Percentiles rank a stretch among this genome's conserved stretches.
Conservation (phyloP, 1,139 yeast genomes). For the Protomyces inouyei region DNA sequence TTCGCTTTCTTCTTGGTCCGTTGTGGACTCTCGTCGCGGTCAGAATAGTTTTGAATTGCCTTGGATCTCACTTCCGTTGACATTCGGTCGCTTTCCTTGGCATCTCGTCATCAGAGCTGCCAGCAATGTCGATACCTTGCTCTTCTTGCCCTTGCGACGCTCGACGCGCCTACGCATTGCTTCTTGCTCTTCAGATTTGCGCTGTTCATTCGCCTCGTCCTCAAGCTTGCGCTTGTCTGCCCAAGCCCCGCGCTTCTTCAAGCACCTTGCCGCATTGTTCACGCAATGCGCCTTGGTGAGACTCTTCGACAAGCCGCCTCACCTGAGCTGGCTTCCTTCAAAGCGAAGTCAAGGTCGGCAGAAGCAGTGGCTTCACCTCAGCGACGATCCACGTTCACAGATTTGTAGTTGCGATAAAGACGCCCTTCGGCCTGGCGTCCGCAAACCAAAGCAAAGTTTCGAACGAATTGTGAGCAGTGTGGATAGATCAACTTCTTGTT, state of each 20-base stretch:
- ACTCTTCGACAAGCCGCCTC: not conserved
- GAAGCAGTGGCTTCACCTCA: too few relatives aligned
- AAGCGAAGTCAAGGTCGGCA: too few relatives aligned
- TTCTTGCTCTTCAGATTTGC: conserved; percentile 12
- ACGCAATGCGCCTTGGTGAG: conserved; percentile 4
- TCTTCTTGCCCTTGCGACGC: not conserved
- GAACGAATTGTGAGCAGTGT: too few relatives aligned
- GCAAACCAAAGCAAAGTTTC: too few relatives aligned
- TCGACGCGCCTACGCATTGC: not conserved
- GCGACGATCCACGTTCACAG: too few relatives aligned
- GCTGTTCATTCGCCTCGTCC: conserved; percentile 23
- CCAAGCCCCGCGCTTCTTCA: conserved; percentile 20
- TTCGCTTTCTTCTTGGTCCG: not conserved
- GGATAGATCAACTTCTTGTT: too few relatives aligned
- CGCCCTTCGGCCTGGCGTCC: too few relatives aligned
- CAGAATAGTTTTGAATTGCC: not conserved
- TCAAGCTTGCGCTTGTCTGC: conserved; percentile 17
- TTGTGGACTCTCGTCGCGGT: not conserved
- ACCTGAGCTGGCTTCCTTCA: too few relatives aligned
- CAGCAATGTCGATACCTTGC: not conserved
- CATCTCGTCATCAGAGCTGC: not conserved
- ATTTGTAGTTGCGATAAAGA: too few relatives aligned
- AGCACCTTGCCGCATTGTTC: conserved; percentile 22
- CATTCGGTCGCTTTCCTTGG: not conserved
- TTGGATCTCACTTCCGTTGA: not conserved